Evolutionary conservation across 768 basidiomycete genomes (phyloP).

Genomic region (Lactarius sp.): DNA sequence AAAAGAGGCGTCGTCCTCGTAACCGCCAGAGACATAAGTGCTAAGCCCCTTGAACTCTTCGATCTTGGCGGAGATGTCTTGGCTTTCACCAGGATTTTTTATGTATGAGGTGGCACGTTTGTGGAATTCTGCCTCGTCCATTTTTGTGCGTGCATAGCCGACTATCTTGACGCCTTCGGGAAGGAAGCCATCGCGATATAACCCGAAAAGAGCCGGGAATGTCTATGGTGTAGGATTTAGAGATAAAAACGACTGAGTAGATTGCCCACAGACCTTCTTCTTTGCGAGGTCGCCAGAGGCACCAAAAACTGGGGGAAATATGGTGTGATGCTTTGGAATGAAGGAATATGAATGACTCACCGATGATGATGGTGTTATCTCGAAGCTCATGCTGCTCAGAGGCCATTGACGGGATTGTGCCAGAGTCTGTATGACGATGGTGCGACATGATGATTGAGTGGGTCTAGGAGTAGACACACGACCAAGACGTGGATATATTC

Average conservation of each 20-base stretch:
- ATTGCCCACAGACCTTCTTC: constrained; percentile 70
- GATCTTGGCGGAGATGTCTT: constrained; percentile 53
- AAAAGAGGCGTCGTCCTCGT: constrained; percentile 82
- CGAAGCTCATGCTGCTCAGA: constrained; percentile 58
- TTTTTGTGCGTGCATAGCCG: constrained; percentile 95
- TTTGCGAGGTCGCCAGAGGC: constrained; percentile 97
- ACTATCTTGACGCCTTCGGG: constrained; percentile 85
- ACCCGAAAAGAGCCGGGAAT: constrained; percentile 89
- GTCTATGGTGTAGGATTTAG: constrained; percentile 50
- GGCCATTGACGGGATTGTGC: constrained; percentile 90
- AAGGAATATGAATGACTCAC: constrained; percentile 41
- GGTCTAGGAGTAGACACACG: neutral
- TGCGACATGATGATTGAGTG: neutral
- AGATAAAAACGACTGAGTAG: neutral
- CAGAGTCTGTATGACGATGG: constrained; percentile 46
- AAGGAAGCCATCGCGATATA: constrained; percentile 75
- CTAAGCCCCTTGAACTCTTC: constrained; percentile 79
- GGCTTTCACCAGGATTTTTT: constrained; percentile 66
- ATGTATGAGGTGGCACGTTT: constrained; percentile 82
- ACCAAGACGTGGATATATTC: too few relatives aligned
- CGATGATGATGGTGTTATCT: constrained; percentile 87
- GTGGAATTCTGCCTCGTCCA: constrained; percentile 80
- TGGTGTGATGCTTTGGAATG: neutral
- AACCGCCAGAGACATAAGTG: constrained; percentile 81
- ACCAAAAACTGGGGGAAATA: constrained; percentile 63